These are phyloP conservation scores for Thalassiosira oceanica DNA, from an alignment of 352 stramenopile species.

Conservation along the genomic window DNA sequence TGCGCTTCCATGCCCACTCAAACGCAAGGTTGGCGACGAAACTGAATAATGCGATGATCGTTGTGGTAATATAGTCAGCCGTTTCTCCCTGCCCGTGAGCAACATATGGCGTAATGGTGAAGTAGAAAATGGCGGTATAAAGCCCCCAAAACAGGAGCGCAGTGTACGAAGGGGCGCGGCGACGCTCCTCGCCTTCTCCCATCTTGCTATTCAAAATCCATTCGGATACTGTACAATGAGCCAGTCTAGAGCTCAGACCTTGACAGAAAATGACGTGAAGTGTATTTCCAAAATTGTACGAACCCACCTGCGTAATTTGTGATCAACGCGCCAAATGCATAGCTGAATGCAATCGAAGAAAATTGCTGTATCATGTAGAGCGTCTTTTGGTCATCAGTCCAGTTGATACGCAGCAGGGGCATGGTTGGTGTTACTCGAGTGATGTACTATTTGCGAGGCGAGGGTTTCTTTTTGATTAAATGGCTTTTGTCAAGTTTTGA, in stretches of 20 bases:
- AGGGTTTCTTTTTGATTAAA: neutral
- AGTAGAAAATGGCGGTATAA: constrained; percentile 6
- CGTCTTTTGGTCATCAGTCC: constrained; percentile 5
- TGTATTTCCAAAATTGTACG: too few relatives aligned
- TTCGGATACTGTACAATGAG: constrained; percentile 8
- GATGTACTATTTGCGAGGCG: neutral
- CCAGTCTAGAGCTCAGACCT: too few relatives aligned
- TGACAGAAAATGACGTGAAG: too few relatives aligned
- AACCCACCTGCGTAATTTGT: too few relatives aligned
- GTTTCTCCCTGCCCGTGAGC: neutral
- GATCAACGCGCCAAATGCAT: constrained; percentile 3
- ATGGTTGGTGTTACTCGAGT: neutral
- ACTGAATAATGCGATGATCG: neutral
- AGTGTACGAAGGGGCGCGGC: neutral
- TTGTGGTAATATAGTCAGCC: neutral
- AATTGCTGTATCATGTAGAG: neutral
- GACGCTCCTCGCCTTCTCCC: neutral
- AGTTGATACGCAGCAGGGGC: constrained; percentile 5
- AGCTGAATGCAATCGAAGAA: neutral
- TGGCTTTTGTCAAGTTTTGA: neutral
- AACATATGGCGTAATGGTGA: neutral
- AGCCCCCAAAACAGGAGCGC: constrained; percentile 7
- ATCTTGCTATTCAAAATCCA: constrained; percentile 18
- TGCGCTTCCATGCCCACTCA: neutral
- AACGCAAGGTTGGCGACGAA: constrained; percentile 12